phyloP scores from a whole-genome alignment of 805 yeast genomes.

The Yamadazyma paraphyllophila region DNA sequence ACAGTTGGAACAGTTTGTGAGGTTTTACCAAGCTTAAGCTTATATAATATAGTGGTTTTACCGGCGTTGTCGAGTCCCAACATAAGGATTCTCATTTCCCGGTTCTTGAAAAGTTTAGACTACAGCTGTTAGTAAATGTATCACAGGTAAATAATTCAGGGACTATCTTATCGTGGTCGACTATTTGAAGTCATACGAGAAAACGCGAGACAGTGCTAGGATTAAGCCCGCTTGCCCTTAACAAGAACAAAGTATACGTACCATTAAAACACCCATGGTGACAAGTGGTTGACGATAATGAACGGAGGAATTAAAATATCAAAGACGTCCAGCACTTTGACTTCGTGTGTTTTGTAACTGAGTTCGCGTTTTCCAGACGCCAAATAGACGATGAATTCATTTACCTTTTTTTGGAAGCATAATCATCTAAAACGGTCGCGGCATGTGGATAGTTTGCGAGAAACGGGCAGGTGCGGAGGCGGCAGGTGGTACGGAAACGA shows the following conservation, averaged over 20 bases:
- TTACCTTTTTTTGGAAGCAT: conserved; percentile 4
- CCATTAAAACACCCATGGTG: conserved; percentile 15
- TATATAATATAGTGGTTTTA: conserved; percentile 83
- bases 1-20: conserved; percentile 87
- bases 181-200: no score
- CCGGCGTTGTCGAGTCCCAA: conserved; percentile 93
- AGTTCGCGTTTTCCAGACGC: conserved; percentile 1
- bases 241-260: conserved; percentile 11
- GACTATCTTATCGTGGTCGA: no score
- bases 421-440: conserved; percentile 2
- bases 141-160: no score
- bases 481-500: no score
- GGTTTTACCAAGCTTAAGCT: conserved; percentile 71
- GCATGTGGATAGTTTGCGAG: background rate
- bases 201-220: no score
- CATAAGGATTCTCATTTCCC: conserved; percentile 95
- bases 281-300: background rate
- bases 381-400: conserved; percentile 7
- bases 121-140: background rate
- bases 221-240: no score
- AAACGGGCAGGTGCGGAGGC: background rate
- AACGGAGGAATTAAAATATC: background rate
- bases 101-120: conserved; percentile 60
- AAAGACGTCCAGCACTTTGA: conserved; percentile 1
- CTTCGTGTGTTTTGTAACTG: background rate